Percentiles rank a stretch among this genome's conserved stretches.
These are phyloP conservation scores for Penicillium verhagenii DNA, from an alignment of 495 filamentous ascomycete species.

Conservation along the genomic window DNA sequence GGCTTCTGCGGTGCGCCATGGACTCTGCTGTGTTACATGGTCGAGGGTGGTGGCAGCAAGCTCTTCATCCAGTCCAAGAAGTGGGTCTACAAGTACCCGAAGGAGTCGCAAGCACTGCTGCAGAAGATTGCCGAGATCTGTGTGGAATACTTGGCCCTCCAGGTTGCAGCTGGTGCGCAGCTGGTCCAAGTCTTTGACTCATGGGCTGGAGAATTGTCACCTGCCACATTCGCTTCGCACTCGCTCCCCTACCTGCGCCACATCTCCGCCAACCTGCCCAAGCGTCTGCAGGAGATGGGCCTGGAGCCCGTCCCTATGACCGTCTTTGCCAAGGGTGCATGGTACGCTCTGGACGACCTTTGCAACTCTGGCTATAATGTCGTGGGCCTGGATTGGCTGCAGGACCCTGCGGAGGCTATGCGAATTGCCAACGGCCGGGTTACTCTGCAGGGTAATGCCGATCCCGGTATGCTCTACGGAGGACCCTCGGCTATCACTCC, in stretches of 20 bases:
- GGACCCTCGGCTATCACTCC: constrained; percentile 73
- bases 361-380: constrained; percentile 90
- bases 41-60: constrained; percentile 93
- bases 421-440: constrained; percentile 72
- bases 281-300: constrained; percentile 65
- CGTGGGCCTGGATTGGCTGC: constrained; percentile 91
- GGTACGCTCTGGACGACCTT: constrained; percentile 86
- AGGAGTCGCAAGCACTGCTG: constrained; percentile 74
- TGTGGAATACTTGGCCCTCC: constrained; percentile 88
- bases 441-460: constrained; percentile 90
- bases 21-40: constrained; percentile 98
- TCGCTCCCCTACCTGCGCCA: constrained; percentile 81
- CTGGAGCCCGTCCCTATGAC: constrained; percentile 89
- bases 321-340: constrained; percentile 99
- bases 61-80: constrained; percentile 88
- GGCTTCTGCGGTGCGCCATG: constrained; percentile 98
- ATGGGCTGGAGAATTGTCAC: constrained; percentile 92
- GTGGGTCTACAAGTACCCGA: constrained; percentile 89
- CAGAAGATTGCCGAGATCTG: constrained; percentile 91
- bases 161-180: constrained; percentile 89
- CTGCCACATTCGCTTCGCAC: constrained; percentile 75
- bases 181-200: constrained; percentile 98
- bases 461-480: constrained; percentile 91
- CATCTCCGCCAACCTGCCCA: constrained; percentile 76
- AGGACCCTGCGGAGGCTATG: constrained; percentile 82